These are phyloP conservation scores for Aspergillus diversus DNA, from an alignment of 495 filamentous ascomycete genomes.

Conservation along the genomic window DNA sequence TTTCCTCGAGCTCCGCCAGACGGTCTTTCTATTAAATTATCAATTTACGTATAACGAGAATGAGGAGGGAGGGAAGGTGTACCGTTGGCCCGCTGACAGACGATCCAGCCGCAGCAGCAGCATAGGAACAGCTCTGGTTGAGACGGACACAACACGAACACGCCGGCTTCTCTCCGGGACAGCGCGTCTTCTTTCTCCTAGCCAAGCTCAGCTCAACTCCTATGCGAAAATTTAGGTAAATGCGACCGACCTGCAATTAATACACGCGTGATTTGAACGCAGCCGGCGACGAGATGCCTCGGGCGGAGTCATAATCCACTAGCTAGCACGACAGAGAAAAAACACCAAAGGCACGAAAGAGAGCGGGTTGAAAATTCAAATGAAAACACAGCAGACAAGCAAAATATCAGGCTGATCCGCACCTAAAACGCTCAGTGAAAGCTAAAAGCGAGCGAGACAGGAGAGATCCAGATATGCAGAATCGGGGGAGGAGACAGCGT, in stretches of 20 bases:
- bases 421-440: too few species aligned
- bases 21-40: conserved; percentile 43
- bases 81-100: conserved; percentile 39
- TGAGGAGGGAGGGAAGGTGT: conserved; percentile 11
- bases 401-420: neutral
- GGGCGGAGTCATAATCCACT: conserved; percentile 35
- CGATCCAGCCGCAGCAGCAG: conserved; percentile 27
- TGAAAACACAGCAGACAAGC: neutral
- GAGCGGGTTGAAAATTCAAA: conserved; percentile 10
- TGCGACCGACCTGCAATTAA: conserved; percentile 44
- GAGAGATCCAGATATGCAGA: too few species aligned
- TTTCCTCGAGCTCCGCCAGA: conserved; percentile 50
- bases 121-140: conserved; percentile 48
- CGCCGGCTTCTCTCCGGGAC: conserved; percentile 49
- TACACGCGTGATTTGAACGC: conserved; percentile 50
- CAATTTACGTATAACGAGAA: conserved; percentile 17
- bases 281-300: conserved; percentile 44
- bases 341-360: conserved; percentile 2
- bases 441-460: too few species aligned
- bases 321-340: neutral
- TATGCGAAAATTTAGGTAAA: neutral
- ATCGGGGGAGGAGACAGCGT: too few species aligned
- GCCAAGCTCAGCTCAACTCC: conserved; percentile 8
- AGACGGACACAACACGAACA: conserved; percentile 52
- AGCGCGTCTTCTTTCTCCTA: conserved; percentile 52